Base-by-base conservation (phyloP, 345 rosid genomes). In the Ceriops decandra region DNA sequence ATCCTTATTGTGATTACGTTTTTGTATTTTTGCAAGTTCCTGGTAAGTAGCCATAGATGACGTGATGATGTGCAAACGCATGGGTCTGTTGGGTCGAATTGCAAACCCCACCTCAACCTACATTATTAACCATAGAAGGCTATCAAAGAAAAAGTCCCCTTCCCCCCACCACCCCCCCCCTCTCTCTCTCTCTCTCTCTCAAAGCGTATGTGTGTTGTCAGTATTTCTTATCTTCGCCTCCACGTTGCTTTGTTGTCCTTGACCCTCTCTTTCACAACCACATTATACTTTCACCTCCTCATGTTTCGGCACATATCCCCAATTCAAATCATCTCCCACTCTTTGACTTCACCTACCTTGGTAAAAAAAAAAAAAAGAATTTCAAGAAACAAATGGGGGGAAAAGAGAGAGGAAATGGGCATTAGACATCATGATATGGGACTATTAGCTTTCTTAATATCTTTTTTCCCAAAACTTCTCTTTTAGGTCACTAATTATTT, bases 221-320 rank as follows among this genome's bases (percentile, higher is more conserved):
- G 72, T 68, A 53, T 81, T 78, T 65, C 73, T 76, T 82, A 74
- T 66, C 79, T 79, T 79, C 53, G 66, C 79, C 76, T 73, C 73
- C 77, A 76, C 79, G 79, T 82, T 77, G 75, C 56, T 60, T 60
- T 67, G 71, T 47, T 60, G 2, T 19, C 26, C 52, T 60, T 69
- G 51, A 24, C 59, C 52, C 53, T 65, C 52, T 19, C 57, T 66
- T 32, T 63, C 17, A 42, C 49, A 42, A 42, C 49, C 49, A 17
- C 49, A 11, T 11, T 42, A 13, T 17, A 60, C 35, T 6, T 54
- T n/a, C 33, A 60, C 53, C 60, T 21, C 49, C 60, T 21, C 49
- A 62, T 52, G 68, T 20, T 68, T 36, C 60, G 60, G 74, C 71
- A 75, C 78, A 54, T 75, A 17, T 75, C 69, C 80, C 85, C 69